Base-by-base conservation (phyloP, 164 flowering plant species). In the Saururus chinensis region DNA sequence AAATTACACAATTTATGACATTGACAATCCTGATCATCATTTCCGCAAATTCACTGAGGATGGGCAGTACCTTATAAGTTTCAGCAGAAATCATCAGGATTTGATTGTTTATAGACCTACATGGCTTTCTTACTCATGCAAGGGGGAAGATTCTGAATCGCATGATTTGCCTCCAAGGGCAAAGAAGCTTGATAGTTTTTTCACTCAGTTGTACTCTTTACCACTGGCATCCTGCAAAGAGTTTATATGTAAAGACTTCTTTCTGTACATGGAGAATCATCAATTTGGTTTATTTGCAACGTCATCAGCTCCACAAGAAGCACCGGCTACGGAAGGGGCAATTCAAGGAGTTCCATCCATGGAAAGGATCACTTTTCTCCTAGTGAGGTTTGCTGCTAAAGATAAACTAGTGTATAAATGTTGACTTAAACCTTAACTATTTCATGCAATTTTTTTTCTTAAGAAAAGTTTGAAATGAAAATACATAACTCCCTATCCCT, bases 271-370 rank as follows among this genome's bases (percentile, higher is more conserved):
- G 68, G 96, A 89, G 71, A 79, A 67, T 63, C 77, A 84, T 60
- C 89, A 84, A 63, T 95, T 85, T 72, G 99, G 99, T n/a, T 55
- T 95, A 19, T 95, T 95, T 82, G 99, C 95, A 57, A 89, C 97
- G 66, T 88, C 97, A 58, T 85, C 99, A 41, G 77, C 87, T 16
- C 99, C 79, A 79, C 85, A 75, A 64, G 99, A 91, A 67, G 86
- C 93, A 57, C 90, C 97, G 61, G 79, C 88, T 23, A 63, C 62
- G 53, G 91, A 80, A 55, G 91, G 93, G 30, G 97, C 96, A 49
- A 72, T 87, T 70, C 88, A 70, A 14, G 99, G 99, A 40, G 77
- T 89, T 66, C 99, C 97, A 7, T 84, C 78, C 8, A 80, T 91
- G 62, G 97, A 91, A 54, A 91, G 79, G 75, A 95, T 91, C 59